Conservation (phyloP, 257 asterid species). For the Solanum rostratum region DNA sequence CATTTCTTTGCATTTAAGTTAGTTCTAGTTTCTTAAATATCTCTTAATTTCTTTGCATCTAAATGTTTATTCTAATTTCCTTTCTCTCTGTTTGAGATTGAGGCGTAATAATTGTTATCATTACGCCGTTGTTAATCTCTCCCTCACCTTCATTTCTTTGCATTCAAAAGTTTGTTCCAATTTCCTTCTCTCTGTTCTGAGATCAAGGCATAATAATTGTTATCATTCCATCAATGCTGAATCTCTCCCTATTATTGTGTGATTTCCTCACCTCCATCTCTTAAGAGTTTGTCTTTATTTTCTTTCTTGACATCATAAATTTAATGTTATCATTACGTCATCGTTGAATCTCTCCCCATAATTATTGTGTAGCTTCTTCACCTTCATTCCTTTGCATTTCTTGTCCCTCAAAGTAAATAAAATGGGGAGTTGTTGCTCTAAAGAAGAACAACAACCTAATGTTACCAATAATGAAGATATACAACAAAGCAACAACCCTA, state of each 20-base stretch:
- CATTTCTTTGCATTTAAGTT: neutral
- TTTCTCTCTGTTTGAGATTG: neutral
- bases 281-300: too few species aligned
- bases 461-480: neutral
- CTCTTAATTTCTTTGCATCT: neutral
- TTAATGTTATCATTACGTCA: neutral
- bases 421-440: neutral
- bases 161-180: neutral
- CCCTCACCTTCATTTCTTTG: neutral
- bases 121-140: neutral
- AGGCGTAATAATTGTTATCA: neutral
- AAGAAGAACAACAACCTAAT: neutral
- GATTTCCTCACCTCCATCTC: neutral
- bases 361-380: neutral
- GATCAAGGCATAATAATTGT: neutral
- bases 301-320: too few species aligned
- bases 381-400: neutral
- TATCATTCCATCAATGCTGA: neutral
- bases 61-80: neutral
- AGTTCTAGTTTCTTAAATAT: neutral
- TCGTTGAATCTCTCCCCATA: neutral
- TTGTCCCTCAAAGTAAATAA: neutral
- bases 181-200: neutral
- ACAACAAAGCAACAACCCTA: neutral
- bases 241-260: neutral